Evolutionary conservation across 2,329 filamentous ascomycete genomes (phyloP).

Genomic region (Arthrobotrys sphaeroides): DNA sequence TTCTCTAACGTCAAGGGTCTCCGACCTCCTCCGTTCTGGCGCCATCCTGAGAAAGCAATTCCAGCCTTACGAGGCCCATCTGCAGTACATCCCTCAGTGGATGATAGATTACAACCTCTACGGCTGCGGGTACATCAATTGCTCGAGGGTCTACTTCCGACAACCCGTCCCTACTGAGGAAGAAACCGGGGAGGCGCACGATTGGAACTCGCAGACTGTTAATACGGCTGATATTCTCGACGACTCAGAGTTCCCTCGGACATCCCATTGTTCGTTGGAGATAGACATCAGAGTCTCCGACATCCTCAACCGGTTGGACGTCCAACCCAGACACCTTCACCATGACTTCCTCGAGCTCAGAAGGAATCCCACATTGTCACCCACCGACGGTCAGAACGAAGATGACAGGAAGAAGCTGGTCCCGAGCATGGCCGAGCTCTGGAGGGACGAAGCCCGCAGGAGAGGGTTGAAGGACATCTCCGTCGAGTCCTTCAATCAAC

Average conservation of each 20-base stretch:
- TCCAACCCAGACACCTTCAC: conserved; percentile 80
- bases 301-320: conserved; percentile 81
- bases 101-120: conserved; percentile 99
- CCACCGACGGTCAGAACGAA: no score
- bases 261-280: conserved; percentile 88
- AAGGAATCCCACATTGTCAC: no score
- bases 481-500: conserved; percentile 76
- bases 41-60: conserved; percentile 83
- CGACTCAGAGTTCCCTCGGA: conserved; percentile 73
- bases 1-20: conserved; percentile 81
- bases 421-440: conserved; percentile 90
- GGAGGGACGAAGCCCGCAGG: conserved; percentile 86
- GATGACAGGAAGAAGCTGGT: conserved; percentile 79
- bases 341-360: conserved; percentile 83
- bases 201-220: conserved; percentile 84
- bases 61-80: conserved; percentile 91
- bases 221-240: conserved; percentile 69
- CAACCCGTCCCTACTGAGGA: conserved; percentile 76
- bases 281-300: conserved; percentile 88
- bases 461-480: conserved; percentile 75
- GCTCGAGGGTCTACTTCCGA: conserved; percentile 75
- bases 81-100: conserved; percentile 93
- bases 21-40: conserved; percentile 87
- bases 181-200: conserved; percentile 71
- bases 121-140: conserved; percentile 87